These are phyloP conservation scores for Arabis alpina DNA, from an alignment of 345 rosid genomes.

Conservation along the genomic window DNA sequence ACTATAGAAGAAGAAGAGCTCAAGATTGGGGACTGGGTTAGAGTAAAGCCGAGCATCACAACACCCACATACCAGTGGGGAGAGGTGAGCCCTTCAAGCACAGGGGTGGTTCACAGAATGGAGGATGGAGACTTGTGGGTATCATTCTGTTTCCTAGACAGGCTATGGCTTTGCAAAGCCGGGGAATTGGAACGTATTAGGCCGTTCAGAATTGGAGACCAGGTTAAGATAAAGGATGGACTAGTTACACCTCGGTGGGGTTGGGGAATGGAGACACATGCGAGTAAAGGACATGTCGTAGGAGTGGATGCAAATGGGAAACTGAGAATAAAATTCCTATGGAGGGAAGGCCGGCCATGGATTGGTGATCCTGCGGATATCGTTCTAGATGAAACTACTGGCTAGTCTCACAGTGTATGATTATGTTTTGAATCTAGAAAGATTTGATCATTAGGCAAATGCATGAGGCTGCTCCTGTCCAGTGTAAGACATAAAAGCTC, in stretches of 20 bases:
- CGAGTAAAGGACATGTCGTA: slow-evolving; percentile 86
- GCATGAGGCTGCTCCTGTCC: slow-evolving; percentile 40
- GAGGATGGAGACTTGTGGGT: slow-evolving; percentile 83
- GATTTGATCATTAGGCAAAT: slow-evolving; percentile 30
- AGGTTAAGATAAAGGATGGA: slow-evolving; percentile 74
- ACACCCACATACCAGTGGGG: slow-evolving; percentile 95
- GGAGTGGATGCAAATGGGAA: slow-evolving; percentile 98
- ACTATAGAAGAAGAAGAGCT: slow-evolving; percentile 81
- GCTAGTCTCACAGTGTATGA: slow-evolving; percentile 28
- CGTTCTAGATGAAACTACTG: slow-evolving; percentile 61
- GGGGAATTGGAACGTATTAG: slow-evolving; percentile 82
- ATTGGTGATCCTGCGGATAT: slow-evolving; percentile 97
- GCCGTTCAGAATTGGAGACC: slow-evolving; percentile 74
- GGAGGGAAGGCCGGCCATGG: slow-evolving; percentile 99
- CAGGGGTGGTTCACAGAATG: slow-evolving; percentile 89
- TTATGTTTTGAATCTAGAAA: slow-evolving; percentile 37
- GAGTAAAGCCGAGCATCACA: slow-evolving; percentile 64
- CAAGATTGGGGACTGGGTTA: slow-evolving; percentile 88
- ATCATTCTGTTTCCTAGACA: slow-evolving; percentile 83
- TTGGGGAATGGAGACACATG: slow-evolving; percentile 99
- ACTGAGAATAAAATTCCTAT: slow-evolving; percentile 81
- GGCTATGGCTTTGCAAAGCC: slow-evolving; percentile 92
- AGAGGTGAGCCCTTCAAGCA: slow-evolving; percentile 86
- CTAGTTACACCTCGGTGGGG: slow-evolving; percentile 91
- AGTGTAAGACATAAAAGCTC: slow-evolving; percentile 34